Base-by-base conservation (phyloP, 1,284 basidiomycete genomes). In the Naganishia sp. region DNA sequence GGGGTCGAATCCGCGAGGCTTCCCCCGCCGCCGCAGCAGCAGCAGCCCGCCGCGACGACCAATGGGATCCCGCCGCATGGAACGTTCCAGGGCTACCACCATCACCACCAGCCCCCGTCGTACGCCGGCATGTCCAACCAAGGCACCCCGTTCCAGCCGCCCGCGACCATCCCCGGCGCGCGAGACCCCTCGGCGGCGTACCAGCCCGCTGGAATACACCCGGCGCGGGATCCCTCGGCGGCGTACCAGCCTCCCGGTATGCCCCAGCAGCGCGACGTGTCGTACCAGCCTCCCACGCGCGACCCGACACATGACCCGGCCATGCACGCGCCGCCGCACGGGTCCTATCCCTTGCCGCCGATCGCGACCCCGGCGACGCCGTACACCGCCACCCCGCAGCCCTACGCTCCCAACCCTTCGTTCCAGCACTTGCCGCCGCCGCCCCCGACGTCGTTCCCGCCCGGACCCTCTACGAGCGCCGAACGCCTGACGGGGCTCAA, bases 401-500 rank as follows among this genome's bases (percentile, higher is more conserved):
- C 60, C 15, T 50, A 9, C 21, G 35, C 39, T 43, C 39, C 35
- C 21, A 50, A 9, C 10, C 49, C 49, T 4, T 50, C 21, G 2
- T 9, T 21, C 11, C 49, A 13, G 49, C 21, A 50, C 25, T 15
- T n/a, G 10, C 45, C 18, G 5, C 45, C 45, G 2, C 15, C 45
- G 18, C 11, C 18, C 2, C 15, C 23, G 7, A 2, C 17, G 10
- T 47, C 45, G 15, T 39, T 39, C 35, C 4, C 35, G 7, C 13
- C 35, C 35, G 35, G 35, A 39, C 35, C 35, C 31, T 41, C 39
- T 13, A 58, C 45, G 52, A 54, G 50, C 49, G 21, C 42, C 15
- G 42, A 50, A 42, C 64, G n/a, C 42, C 45, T 52, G 41, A 46
- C 43, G 7, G 42, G 18, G 7, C 49, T 43, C 9, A 58, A 31